phyloP scores from a whole-genome alignment of 1,139 yeast species.

The Geotrichum carabidarum region DNA sequence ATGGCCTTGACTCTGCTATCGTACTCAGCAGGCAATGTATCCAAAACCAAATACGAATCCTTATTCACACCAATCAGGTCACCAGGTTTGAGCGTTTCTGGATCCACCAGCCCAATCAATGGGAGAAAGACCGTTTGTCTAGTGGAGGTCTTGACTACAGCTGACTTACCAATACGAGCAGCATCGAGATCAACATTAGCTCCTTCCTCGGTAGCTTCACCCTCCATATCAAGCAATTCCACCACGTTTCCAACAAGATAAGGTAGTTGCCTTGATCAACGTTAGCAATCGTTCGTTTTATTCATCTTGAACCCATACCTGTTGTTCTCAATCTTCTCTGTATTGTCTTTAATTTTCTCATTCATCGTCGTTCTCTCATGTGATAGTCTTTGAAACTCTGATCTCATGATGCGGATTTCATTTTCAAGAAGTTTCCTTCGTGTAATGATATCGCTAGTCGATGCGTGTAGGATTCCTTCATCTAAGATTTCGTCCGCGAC shows the following conservation, averaged over 20 bases:
- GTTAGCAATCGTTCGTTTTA: background rate
- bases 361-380: conserved; percentile 92
- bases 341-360: conserved; percentile 92
- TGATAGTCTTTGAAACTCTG: conserved; percentile 82
- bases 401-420: conserved; percentile 91
- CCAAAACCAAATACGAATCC: conserved; percentile 88
- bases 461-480: conserved; percentile 69
- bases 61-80: conserved; percentile 97
- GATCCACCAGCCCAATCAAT: conserved; percentile 89
- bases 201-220: conserved; percentile 85
- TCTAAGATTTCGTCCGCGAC: conserved; percentile 54
- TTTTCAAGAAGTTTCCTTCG: conserved; percentile 86
- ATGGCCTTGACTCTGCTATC: conserved; percentile 97
- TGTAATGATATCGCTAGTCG: conserved; percentile 79
- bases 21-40: conserved; percentile 93
- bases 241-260: conserved; percentile 97
- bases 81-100: conserved; percentile 82
- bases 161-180: conserved; percentile 90
- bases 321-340: conserved; percentile 92
- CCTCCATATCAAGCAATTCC: conserved; percentile 85
- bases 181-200: conserved; percentile 94
- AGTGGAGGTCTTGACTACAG: conserved; percentile 94
- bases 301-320: conserved; percentile 38
- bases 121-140: conserved; percentile 97
- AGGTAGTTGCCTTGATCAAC: conserved; percentile 57